Evolutionary conservation across 257 asterid species (phyloP).

Genomic region (Capsicum pubescens): DNA sequence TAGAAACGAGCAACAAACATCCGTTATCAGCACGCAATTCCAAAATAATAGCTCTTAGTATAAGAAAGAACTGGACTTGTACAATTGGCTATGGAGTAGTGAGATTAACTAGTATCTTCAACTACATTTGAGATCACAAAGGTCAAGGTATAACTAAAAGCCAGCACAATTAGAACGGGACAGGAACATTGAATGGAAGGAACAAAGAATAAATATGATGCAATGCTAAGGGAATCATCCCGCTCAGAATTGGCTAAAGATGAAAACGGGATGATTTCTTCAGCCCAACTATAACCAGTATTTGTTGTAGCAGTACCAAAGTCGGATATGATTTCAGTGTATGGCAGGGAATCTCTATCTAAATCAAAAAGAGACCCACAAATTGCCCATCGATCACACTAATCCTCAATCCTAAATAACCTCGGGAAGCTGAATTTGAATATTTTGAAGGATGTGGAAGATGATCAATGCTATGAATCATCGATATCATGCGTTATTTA

Average conservation of each 20-base stretch:
- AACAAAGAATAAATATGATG: not conserved
- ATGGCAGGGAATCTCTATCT: not conserved
- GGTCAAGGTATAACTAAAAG: not conserved
- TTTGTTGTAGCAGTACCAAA: not conserved
- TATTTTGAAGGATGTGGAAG: not conserved
- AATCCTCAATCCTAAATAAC: conserved; percentile 6
- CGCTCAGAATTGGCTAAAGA: not conserved
- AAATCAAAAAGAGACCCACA: not conserved
- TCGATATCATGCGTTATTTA: not conserved
- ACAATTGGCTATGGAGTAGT: not conserved
- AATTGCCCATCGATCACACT: not conserved
- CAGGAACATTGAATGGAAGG: not conserved
- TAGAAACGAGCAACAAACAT: not conserved
- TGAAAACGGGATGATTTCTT: not conserved
- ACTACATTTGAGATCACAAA: not conserved
- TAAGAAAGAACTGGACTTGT: not conserved
- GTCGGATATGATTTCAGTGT: not conserved
- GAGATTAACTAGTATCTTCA: not conserved
- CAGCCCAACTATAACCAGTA: not conserved
- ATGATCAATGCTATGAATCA: conserved; percentile 23
- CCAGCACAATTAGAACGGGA: not conserved
- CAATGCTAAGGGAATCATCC: not conserved
- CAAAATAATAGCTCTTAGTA: not conserved
- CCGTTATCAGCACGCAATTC: not conserved
- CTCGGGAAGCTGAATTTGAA: not conserved